These are phyloP conservation scores for Ophiocordyceps camponoti-floridani DNA, from an alignment of 2,329 filamentous ascomycete genomes.

Conservation along the genomic window DNA sequence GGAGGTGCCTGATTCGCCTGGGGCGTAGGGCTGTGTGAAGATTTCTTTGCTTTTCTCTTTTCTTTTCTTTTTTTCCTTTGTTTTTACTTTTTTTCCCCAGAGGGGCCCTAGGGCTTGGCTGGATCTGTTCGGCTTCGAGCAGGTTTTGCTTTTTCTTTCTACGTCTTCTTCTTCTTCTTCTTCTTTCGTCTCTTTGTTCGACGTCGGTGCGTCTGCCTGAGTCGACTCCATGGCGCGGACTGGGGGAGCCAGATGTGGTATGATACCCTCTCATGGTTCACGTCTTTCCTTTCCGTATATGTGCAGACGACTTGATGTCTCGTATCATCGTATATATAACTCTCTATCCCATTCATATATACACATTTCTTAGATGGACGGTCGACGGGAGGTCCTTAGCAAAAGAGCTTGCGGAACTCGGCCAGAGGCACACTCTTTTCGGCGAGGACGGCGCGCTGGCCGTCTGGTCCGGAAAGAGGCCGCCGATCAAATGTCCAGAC, in stretches of 20 bases:
- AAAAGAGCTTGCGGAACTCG: constrained; percentile 17
- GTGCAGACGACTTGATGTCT: background rate
- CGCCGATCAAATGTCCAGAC: constrained; percentile 37
- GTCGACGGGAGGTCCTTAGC: background rate
- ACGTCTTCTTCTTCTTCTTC: background rate
- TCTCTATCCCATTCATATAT: too few species aligned
- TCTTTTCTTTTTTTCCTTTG: background rate
- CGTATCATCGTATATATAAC: too few species aligned
- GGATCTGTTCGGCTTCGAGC: background rate
- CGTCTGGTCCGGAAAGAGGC: constrained; percentile 8
- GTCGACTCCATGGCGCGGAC: background rate
- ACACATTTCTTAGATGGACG: too few species aligned
- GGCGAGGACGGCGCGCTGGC: constrained; percentile 10
- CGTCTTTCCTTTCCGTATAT: background rate
- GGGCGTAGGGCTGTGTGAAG: constrained; percentile 2
- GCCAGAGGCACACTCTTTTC: constrained; percentile 25
- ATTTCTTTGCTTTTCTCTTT: background rate
- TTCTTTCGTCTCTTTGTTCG: background rate
- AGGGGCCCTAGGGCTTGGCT: too few species aligned
- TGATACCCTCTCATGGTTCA: constrained; percentile 2
- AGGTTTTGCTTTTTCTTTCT: background rate
- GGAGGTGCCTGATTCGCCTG: constrained; percentile 15
- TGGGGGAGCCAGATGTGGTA: background rate
- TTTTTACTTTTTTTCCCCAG: background rate
- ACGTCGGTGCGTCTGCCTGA: background rate